Base-by-base conservation (phyloP, 495 filamentous ascomycete species). In the Annulohypoxylon moriforme region DNA sequence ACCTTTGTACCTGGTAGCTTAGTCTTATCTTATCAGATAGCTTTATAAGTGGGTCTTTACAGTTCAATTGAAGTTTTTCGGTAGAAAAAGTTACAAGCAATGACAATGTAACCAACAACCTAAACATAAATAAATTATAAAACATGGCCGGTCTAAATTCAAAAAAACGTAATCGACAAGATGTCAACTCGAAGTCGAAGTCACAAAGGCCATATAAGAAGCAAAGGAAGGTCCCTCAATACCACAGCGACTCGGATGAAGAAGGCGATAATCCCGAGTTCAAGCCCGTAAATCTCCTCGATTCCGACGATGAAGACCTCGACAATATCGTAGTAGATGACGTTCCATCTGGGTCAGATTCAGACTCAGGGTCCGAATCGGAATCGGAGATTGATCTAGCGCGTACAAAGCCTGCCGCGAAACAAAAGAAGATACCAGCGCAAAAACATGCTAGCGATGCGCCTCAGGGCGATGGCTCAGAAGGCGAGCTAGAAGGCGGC, bases 161-260 rank as follows among this genome's bases (percentile, higher is more conserved):
- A 7, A 74, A 71, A 64, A 74, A 68, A 63, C 42, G 71, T 50
- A 67, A 50, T 29, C 67, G 67, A 24, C 73, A 75, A 59, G 84
- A 87, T 42, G 85, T 90, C 27, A 84, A 82, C 64, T 82, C 86
- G 47, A 86, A 87, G 71, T 83, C 84, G 49, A 87, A 86, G 74
- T 78, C 80, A 14, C 78, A 81, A 34, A 81, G 85, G 20, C 89
- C 90, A 3, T 80, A 81, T 38, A 92, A 91, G 80, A 93, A 92
- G 78, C 87, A 93, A 76, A 89, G 88, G 74, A 89, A 91, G 81
- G 86, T 91, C 71, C 80, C 76, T 47, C 80, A 86, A 47, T 94
- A 96, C 80, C 87, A 94, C 86, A 93, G 91, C 84, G 88, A 88
- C 74, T 92, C 90, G 62, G 80, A 80, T 18, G 72, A 72, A 27